phyloP scores from a whole-genome alignment of 495 filamentous ascomycete species.

The Mycothermus thermophilus region DNA sequence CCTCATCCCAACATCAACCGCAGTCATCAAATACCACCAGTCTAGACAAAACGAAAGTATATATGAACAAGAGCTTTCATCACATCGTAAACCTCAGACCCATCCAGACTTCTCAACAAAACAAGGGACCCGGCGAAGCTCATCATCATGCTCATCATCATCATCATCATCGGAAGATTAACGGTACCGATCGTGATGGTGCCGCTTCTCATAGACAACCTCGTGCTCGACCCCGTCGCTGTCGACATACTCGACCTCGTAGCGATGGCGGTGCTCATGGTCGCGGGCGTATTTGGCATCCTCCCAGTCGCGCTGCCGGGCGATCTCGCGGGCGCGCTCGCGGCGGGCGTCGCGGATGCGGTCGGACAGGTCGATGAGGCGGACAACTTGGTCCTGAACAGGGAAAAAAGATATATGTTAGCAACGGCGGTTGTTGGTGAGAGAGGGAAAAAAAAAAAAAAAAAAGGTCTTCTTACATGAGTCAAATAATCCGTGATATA shows the following conservation, averaged over 20 bases:
- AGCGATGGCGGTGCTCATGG: constrained; percentile 19
- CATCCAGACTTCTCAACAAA: too few relatives aligned
- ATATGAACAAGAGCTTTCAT: too few relatives aligned
- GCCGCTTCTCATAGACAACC: constrained; percentile 43
- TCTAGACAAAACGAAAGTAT: too few relatives aligned
- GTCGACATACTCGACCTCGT: constrained; percentile 32
- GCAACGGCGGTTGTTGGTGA: not conserved
- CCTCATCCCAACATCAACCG: too few relatives aligned
- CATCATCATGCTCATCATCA: too few relatives aligned
- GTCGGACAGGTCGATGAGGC: constrained; percentile 69
- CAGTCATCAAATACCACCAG: too few relatives aligned
- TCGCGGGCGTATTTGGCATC: constrained; percentile 31
- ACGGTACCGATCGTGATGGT: too few relatives aligned
- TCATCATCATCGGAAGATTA: too few relatives aligned
- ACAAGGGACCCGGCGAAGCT: too few relatives aligned
- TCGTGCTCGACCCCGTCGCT: constrained; percentile 47
- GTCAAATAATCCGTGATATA: constrained; percentile 85
- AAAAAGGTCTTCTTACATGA: constrained; percentile 60
- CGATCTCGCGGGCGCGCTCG: constrained; percentile 65
- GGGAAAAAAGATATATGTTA: constrained; percentile 18
- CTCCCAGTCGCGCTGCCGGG: constrained; percentile 70
- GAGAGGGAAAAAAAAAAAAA: not conserved
- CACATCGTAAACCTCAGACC: too few relatives aligned
- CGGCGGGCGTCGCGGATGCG: constrained; percentile 64
- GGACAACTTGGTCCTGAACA: constrained; percentile 68